Base-by-base conservation (phyloP, 768 basidiomycete species). In the Stropharia rugosoannulata region DNA sequence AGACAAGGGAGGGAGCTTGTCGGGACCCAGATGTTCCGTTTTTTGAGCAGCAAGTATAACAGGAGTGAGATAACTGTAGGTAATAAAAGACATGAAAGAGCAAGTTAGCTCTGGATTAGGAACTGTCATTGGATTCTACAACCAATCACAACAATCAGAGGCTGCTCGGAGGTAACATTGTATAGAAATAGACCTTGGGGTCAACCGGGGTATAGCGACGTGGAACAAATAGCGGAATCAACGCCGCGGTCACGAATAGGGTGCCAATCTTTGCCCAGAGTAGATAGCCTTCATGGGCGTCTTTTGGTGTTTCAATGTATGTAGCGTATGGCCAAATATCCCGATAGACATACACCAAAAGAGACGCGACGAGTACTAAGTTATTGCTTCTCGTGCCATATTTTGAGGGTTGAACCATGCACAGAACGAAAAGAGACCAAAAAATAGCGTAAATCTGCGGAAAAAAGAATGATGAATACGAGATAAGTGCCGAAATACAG, bases 1-100 rank as follows among this genome's bases (percentile, higher is more conserved):
- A 4, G 80, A 81, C 70, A 88, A 77, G n/a, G n/a, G n/a, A 8
- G 84, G 85, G 39, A 86, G 67, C 48, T 83, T 62, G 40, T 86
- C 82, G 37, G 70, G 66, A 0, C 76, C 64, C 1, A 84, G 62
- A 61, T 79, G 80, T 4, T 71, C 60, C n/a, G 73, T 60, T 3
- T 29, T 29, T 10, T 70, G 64, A 54, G 75, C 73, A 1, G 77
- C 80, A 13, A 67, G n/a, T n/a, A n/a, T n/a, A n/a, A n/a, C n/a
- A n/a, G n/a, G 60, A 57, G 86, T 81, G 59, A 87, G 67, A 70
- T 76, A 89, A 22, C 70, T 69, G 64, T 78, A 86, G 2, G 74
- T 65, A 13, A 78, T 40, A 15, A 72, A 60, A 4, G 72, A 79
- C 29, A 80, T 61, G 45, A 73, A 60, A 5, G 80, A 78, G 0